These are phyloP conservation scores for Sporothrix sp. DNA, from an alignment of 2,329 filamentous ascomycete genomes.

Conservation along the genomic window DNA sequence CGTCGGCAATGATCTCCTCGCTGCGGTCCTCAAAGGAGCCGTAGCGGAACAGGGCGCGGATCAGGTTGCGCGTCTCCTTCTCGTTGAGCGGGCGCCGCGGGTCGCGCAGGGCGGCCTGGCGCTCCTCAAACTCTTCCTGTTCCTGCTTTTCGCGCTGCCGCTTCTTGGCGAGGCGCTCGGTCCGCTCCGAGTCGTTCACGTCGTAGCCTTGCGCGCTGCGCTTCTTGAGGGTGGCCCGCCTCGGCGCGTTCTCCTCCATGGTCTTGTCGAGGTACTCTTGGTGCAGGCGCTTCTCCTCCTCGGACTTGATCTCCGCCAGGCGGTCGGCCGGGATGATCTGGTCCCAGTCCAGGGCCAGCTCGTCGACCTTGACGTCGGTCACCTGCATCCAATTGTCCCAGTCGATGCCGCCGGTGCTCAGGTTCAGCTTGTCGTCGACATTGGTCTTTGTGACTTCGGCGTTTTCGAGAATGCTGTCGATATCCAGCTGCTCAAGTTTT, in stretches of 20 bases:
- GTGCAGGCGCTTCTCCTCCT: conserved; percentile 76
- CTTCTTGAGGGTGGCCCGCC: conserved; percentile 57
- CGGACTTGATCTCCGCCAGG: conserved; percentile 77
- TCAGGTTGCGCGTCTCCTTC: conserved; percentile 86
- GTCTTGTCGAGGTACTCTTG: conserved; percentile 74
- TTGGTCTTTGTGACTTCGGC: conserved; percentile 96
- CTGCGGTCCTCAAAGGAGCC: conserved; percentile 82
- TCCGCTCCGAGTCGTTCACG: conserved; percentile 45
- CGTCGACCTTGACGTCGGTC: conserved; percentile 92
- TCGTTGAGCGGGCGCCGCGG: conserved; percentile 84
- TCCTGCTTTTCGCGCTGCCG: conserved; percentile 55
- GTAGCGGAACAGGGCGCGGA: conserved; percentile 82
- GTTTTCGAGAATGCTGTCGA: conserved; percentile 92
- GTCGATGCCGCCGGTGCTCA: conserved; percentile 75
- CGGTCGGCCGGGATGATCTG: conserved; percentile 95
- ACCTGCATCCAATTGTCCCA: conserved; percentile 97
- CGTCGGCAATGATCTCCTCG: conserved; percentile 79
- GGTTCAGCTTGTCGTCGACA: conserved; percentile 80
- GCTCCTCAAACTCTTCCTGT: conserved; percentile 65
- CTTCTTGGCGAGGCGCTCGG: conserved; percentile 56
- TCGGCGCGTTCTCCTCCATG: conserved; percentile 75
- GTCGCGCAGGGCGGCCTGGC: conserved; percentile 64
- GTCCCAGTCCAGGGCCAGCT: conserved; percentile 77
- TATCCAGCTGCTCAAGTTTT: conserved; percentile 92
- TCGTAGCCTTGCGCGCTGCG: conserved; percentile 29